Base-by-base conservation (phyloP, 2,329 filamentous ascomycete species). In the Exophiala oligosperma region DNA sequence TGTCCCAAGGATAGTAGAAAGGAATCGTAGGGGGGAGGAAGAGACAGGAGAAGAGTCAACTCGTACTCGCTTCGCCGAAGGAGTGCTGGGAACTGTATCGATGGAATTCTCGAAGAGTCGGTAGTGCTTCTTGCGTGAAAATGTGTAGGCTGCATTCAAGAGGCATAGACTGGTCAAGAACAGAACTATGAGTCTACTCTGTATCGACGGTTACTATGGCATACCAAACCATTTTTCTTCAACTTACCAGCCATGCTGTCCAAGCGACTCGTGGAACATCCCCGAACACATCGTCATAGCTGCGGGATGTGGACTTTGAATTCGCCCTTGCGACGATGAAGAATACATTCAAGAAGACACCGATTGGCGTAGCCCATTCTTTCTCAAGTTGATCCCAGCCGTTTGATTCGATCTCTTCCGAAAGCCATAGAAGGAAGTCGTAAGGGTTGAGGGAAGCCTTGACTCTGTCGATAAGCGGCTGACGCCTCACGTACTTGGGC, bases 391-490 rank as follows among this genome's bases (percentile, higher is more conserved):
- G 91, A 66, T 97, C 90, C 86, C 92, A 95, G 67, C 96, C 90
- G 70, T 89, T 87, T 28, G 91, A 91, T 71, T 97, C 92, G 60
- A 99, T 83, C 75, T 96, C 91, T 72, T 97, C 93, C 0, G 91
- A 95, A 1, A 96, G 75, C 89, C 91, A 96, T 17, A 99, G 84
- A 54, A 94, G 77, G 69, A 93, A 90, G 75, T 99, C 94, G 77
- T 90, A 88, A 2, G 91, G 91, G 70, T 97, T 93, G 59, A 97
- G 78, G 73, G 86, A 86, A 56, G 89, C 82, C 71, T 86, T 85
- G 72, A 97, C 82, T 72, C 93, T 90, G 81, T 97, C 89, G 29
- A 77, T 72, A 66, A 96, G 82, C 72, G 94, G 88, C 71, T 85
- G 85, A 68, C 86, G 87, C 71, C 94, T 91, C 67, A 99, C 86